Conservation (phyloP, 2,329 filamentous ascomycete genomes). For the Penicillium brasilianum region DNA sequence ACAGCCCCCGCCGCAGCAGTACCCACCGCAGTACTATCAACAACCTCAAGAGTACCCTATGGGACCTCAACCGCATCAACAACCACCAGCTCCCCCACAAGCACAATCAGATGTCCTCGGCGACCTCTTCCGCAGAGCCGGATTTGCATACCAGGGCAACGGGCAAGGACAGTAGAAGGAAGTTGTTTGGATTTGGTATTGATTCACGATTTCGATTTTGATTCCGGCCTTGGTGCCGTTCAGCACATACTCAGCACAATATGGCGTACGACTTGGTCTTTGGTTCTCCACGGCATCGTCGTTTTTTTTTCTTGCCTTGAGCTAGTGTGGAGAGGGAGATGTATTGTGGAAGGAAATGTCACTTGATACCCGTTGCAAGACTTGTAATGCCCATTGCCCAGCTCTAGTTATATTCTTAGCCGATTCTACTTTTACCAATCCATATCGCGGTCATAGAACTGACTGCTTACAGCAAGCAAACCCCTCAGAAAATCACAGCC, state of each 20-base stretch:
- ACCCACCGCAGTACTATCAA: constrained; percentile 19
- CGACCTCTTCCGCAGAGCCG: constrained; percentile 51
- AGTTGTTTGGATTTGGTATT: background rate
- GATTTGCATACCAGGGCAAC: constrained; percentile 39
- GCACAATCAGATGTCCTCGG: constrained; percentile 44
- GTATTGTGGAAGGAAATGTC: constrained; percentile 12
- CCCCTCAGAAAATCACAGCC: background rate
- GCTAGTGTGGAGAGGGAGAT: background rate
- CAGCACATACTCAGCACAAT: constrained; percentile 5
- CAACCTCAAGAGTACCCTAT: constrained; percentile 2
- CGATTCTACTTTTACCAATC: background rate
- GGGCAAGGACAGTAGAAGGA: constrained; percentile 21
- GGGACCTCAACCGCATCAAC: constrained; percentile 9
- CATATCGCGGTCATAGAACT: background rate
- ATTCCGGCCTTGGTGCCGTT: background rate
- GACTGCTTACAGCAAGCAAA: background rate
- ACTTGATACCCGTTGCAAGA: constrained; percentile 32
- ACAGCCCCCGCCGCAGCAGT: constrained; percentile 22
- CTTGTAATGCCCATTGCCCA: background rate
- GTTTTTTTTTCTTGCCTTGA: background rate
- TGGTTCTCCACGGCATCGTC: constrained; percentile 10
- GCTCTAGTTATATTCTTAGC: background rate
- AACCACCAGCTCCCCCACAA: constrained; percentile 21
- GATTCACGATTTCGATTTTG: background rate
- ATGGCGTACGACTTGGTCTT: constrained; percentile 20